Evolutionary conservation across 148 eudicot genomes (phyloP).

Genomic region (Fagopyrum esculentum): DNA sequence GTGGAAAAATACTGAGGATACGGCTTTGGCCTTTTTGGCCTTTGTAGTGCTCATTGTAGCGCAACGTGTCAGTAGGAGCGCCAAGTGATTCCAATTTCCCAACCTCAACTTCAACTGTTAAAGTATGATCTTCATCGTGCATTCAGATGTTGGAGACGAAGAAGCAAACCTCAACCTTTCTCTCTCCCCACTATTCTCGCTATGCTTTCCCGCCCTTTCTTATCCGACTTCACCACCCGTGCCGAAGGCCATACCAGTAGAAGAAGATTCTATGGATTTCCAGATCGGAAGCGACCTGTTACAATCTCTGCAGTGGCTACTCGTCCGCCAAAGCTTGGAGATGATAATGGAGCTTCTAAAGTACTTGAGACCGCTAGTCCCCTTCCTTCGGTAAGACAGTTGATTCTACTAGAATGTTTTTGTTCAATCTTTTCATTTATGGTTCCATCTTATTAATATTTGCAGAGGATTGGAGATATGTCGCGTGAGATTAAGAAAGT

Average conservation of each 20-base stretch:
- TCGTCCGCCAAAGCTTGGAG: constrained; percentile 8
- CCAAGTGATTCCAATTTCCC: neutral
- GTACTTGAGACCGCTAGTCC: neutral
- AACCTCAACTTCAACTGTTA: neutral
- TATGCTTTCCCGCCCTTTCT: constrained; percentile 11
- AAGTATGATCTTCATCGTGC: neutral
- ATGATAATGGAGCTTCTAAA: constrained; percentile 10
- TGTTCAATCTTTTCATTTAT: neutral
- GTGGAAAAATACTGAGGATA: too few relatives aligned
- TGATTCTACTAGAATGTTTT: neutral
- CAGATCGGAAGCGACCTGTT: neutral
- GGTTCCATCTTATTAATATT: neutral
- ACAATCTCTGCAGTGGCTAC: constrained; percentile 7
- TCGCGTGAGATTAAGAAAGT: constrained; percentile 89
- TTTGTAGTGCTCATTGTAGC: neutral
- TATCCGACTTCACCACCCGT: constrained; percentile 7
- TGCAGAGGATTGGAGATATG: constrained; percentile 82
- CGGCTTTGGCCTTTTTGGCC: neutral
- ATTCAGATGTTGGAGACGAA: neutral
- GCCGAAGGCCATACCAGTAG: neutral
- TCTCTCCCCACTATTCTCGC: neutral
- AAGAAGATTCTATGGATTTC: neutral
- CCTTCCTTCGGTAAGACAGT: neutral
- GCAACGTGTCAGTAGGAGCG: neutral
- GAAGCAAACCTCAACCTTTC: constrained; percentile 7